Evolutionary conservation across 495 filamentous ascomycete species (phyloP).

Genomic region (Xylaria sp.): DNA sequence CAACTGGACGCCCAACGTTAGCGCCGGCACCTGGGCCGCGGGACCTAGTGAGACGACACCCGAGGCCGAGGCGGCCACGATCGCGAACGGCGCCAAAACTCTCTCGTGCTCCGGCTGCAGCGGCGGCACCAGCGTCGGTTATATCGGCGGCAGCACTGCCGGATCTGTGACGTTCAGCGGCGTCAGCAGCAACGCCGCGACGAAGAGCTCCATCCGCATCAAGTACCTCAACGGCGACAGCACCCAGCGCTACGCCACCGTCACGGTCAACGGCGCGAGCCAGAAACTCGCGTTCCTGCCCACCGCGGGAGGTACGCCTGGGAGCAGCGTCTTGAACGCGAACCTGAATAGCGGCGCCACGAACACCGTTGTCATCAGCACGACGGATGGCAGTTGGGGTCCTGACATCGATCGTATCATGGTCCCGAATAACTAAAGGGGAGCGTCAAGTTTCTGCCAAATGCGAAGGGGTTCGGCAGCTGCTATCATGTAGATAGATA

Average conservation of each 20-base stretch:
- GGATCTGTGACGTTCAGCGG: conserved; percentile 55
- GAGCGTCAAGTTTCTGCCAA: not conserved
- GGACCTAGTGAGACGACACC: conserved; percentile 57
- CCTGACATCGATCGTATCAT: conserved; percentile 65
- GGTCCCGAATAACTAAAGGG: conserved; percentile 48
- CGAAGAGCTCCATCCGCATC: conserved; percentile 60
- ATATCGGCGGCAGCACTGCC: conserved; percentile 59
- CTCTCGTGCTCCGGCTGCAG: conserved; percentile 59
- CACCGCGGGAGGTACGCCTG: conserved; percentile 40
- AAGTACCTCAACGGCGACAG: conserved; percentile 61
- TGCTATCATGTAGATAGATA: not conserved
- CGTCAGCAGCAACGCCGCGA: conserved; percentile 52
- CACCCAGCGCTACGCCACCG: conserved; percentile 56
- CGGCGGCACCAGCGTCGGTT: conserved; percentile 53
- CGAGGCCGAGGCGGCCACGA: conserved; percentile 54
- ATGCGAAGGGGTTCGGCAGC: not conserved
- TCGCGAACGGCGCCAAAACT: conserved; percentile 41
- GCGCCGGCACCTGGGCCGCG: conserved; percentile 36
- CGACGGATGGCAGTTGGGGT: conserved; percentile 54
- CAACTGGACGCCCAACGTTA: conserved; percentile 56
- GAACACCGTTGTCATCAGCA: conserved; percentile 59
- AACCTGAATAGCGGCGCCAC: conserved; percentile 48
- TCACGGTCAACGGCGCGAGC: conserved; percentile 60
- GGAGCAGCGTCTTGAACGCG: conserved; percentile 49
- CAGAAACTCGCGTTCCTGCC: conserved; percentile 59